Conservation (phyloP, 345 rosid genomes). For the Physaria fendleri region DNA sequence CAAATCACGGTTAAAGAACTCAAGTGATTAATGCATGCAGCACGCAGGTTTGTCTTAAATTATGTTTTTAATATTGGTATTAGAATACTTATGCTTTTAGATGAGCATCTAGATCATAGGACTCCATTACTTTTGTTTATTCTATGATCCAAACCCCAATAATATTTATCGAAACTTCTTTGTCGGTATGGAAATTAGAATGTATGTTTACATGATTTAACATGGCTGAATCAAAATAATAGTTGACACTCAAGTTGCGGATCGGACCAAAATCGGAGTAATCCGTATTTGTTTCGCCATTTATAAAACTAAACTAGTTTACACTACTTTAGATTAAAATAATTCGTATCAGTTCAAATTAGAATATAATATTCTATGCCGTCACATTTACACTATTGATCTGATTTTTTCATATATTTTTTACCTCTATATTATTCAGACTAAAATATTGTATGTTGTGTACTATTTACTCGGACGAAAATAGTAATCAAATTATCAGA, state of each 20-base stretch:
- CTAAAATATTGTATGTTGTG: no score
- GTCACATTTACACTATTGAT: no score
- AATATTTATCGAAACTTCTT: not conserved
- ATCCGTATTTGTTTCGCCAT: no score
- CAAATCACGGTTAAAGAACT: not conserved
- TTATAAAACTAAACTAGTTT: no score
- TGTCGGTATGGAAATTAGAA: not conserved
- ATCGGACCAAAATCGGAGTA: no score
- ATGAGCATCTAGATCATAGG: not conserved
- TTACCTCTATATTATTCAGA: no score
- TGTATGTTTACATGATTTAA: not conserved
- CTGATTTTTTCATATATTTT: no score
- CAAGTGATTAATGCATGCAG: not conserved
- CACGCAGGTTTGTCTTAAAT: not conserved
- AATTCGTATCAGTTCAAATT: no score
- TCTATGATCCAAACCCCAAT: not conserved
- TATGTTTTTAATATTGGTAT: not conserved
- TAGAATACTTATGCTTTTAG: not conserved
- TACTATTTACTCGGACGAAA: no score
- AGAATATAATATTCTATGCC: no score
- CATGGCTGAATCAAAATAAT: slow-evolving; percentile 6
- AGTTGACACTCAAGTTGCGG: not conserved
- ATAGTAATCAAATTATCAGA: no score
- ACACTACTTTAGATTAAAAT: no score
- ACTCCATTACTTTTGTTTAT: not conserved